phyloP scores from a whole-genome alignment of 805 yeast species.

The Candida arabinofermentans region DNA sequence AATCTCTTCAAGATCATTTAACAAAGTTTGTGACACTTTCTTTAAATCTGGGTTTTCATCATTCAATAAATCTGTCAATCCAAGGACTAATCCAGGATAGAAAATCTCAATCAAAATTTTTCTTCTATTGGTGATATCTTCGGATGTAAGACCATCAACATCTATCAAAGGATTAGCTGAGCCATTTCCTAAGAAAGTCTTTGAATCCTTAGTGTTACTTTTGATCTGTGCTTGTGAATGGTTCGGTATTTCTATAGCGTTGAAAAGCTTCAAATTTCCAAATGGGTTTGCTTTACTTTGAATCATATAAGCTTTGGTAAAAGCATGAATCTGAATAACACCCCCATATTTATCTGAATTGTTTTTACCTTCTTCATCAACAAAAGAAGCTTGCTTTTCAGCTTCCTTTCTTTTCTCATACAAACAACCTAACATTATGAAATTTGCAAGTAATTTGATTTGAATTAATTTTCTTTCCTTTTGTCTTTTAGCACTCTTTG shows the following conservation, averaged over 20 bases:
- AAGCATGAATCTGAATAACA: slow-evolving; percentile 37
- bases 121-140: slow-evolving; percentile 55
- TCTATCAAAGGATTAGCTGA: slow-evolving; percentile 24
- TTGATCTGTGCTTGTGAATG: slow-evolving; percentile 3
- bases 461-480: slow-evolving; percentile 34
- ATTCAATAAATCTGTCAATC: slow-evolving; percentile 47
- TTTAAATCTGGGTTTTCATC: slow-evolving; percentile 41
- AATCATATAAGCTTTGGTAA: slow-evolving; percentile 48
- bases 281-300: slow-evolving; percentile 61
- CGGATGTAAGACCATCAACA: slow-evolving; percentile 47
- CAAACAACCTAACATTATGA: slow-evolving; percentile 25
- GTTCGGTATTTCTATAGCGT: slow-evolving; percentile 29
- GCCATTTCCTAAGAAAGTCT: slow-evolving; percentile 2
- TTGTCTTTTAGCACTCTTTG: slow-evolving; percentile 30
- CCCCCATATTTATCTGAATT: background rate
- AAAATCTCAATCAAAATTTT: slow-evolving; percentile 52
- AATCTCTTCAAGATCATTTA: slow-evolving; percentile 14
- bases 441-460: slow-evolving; percentile 33
- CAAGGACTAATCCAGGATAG: slow-evolving; percentile 42
- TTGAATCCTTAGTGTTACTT: background rate
- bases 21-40: slow-evolving; percentile 11
- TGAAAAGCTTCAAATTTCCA: slow-evolving; percentile 57
- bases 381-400: background rate
- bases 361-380: background rate
- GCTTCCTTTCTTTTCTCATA: slow-evolving; percentile 9